Conservation (phyloP, 2,329 filamentous ascomycete species). For the Trichoderma citrinoviride region DNA sequence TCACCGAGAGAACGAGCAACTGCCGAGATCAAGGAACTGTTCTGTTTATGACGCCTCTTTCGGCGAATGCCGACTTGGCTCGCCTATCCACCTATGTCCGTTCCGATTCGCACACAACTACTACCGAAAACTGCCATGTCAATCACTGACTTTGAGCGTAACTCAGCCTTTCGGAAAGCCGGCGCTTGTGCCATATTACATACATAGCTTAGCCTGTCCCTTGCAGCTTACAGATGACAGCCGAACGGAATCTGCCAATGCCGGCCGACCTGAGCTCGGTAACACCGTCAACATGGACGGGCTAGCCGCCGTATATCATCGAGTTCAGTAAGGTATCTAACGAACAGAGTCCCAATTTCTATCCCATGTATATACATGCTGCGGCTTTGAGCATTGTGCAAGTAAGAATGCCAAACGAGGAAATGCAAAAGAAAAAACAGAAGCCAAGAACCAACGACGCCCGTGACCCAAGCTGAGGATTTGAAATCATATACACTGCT, state of each 20-base stretch:
- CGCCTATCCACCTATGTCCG: neutral
- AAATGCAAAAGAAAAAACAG: neutral
- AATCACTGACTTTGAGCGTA: neutral
- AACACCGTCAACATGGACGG: neutral
- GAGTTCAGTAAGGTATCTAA: neutral
- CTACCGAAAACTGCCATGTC: too few relatives aligned
- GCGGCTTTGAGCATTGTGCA: neutral
- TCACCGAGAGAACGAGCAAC: neutral
- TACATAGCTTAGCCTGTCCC: neutral
- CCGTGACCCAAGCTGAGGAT: neutral
- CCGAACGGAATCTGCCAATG: neutral
- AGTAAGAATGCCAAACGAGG: neutral
- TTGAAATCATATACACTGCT: slow-evolving; percentile 1
- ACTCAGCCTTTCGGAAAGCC: slow-evolving; percentile 7
- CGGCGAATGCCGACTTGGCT: neutral
- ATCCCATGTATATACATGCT: neutral
- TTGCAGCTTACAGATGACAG: slow-evolving; percentile 9
- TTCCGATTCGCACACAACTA: too few relatives aligned
- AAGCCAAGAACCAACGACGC: neutral
- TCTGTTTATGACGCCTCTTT: neutral
- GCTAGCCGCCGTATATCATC: neutral
- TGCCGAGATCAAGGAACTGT: neutral
- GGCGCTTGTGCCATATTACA: neutral
- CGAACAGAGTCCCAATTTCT: neutral
- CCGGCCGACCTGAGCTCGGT: neutral